Evolutionary conservation across 495 filamentous ascomycete species (phyloP), one percentile per base, ranked within the genome.

Genomic region (Hypoxylon lienhwacheense): DNA sequence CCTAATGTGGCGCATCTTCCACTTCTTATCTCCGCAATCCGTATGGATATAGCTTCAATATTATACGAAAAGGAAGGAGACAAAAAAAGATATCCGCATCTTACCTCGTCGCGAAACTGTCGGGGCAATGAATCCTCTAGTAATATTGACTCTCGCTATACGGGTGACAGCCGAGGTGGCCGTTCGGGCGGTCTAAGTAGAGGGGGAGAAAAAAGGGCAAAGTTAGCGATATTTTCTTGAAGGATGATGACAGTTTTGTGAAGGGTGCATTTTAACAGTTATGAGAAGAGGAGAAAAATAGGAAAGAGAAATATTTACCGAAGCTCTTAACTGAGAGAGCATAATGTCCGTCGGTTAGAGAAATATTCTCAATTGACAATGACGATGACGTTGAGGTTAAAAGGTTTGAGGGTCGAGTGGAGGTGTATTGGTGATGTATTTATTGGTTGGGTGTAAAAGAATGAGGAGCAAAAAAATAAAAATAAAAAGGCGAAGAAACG

Each of bases 51-150:
- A n/a, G n/a, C n/a, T n/a, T n/a, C n/a, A n/a, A n/a, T n/a, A n/a
- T n/a, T n/a, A n/a, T n/a, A n/a, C n/a, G n/a, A n/a, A n/a, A n/a
- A n/a, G n/a, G n/a, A n/a, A n/a, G 32, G 15, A 25, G 25, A 7
- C 55, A 63, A 69, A 68, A 67, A 67, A 47, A 57, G 25, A 12
- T 35, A 31, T 33, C 16, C 48, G 40, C 12, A 14, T 71, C 75
- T 64, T 81, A 91, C 88, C 87, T 84, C 85, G 78, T 70, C 88
- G 82, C 53, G 80, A 73, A 62, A 85, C 79, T 24, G 87, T 90
- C 31, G 88, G 82, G 36, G 78, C 77, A 66, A 95, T 85, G 77
- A 97, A 91, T 68, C 85, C 88, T 66, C 93, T 87, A 64, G 80
- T 74, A 72, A 80, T 76, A 71, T 85, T 85, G 65, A 84, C 85